Conservation (phyloP, 139 green algal genomes). For the Micromonas commoda region DNA sequence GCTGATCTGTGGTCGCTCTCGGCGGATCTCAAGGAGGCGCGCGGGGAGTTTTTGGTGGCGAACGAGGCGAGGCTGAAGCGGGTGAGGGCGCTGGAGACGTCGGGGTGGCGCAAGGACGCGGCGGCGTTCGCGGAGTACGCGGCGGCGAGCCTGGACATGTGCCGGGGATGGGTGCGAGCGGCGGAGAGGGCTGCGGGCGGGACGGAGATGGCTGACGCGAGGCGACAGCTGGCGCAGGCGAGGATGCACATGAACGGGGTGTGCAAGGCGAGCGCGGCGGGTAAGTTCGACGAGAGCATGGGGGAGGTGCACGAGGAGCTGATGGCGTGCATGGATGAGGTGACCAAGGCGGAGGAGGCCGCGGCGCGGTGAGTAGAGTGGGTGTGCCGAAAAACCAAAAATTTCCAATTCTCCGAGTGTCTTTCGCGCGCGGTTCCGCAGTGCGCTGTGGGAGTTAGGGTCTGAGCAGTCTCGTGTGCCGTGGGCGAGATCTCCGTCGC, state of each 20-base stretch:
- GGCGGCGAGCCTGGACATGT: constrained; percentile 36
- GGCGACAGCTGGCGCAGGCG: not conserved
- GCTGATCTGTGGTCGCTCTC: not conserved
- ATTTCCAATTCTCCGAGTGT: too few species aligned
- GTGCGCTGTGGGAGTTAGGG: too few species aligned
- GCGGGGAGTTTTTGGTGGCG: not conserved
- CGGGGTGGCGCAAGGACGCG: constrained; percentile 44
- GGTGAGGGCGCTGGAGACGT: constrained; percentile 40
- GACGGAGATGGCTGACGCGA: not conserved
- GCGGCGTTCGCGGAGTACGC: constrained; percentile 48
- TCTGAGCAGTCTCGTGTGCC: too few species aligned
- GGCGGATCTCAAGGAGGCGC: not conserved
- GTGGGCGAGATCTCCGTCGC: too few species aligned
- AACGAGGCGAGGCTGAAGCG: constrained; percentile 1
- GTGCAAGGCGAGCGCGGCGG: not conserved
- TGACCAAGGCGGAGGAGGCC: not conserved
- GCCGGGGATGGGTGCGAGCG: too few species aligned
- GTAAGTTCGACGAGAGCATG: not conserved
- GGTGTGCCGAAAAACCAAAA: not conserved
- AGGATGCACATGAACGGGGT: not conserved
- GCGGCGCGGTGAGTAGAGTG: not conserved
- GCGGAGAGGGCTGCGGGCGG: not conserved
- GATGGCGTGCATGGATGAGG: not conserved
- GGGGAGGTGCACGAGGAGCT: not conserved
- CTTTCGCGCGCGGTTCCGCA: too few species aligned